These are phyloP conservation scores for Galerina marginata DNA, from an alignment of 768 basidiomycete species.

Conservation along the genomic window DNA sequence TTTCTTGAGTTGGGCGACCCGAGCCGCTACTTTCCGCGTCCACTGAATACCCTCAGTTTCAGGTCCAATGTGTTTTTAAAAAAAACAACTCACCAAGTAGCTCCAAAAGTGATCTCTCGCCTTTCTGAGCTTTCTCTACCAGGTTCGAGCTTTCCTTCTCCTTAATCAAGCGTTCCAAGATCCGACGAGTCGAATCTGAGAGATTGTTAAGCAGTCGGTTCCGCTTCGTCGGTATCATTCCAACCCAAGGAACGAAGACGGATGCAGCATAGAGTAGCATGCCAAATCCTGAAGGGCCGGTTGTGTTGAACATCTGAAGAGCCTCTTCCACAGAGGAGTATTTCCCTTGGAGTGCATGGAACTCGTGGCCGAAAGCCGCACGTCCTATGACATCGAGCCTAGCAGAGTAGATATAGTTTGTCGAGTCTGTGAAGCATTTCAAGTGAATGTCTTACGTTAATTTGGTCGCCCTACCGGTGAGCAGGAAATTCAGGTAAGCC, in stretches of 20 bases:
- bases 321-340: conserved; percentile 34
- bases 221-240: conserved; percentile 32
- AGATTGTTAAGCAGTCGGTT: conserved; percentile 28
- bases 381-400: conserved; percentile 56
- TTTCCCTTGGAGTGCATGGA: conserved; percentile 48
- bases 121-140: background rate
- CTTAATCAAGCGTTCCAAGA: conserved; percentile 34
- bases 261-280: conserved; percentile 23
- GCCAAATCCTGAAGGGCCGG: conserved; percentile 19
- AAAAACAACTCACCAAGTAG: conserved; percentile 1
- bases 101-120: conserved; percentile 5
- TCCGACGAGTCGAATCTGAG: conserved; percentile 25
- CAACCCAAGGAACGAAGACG: conserved; percentile 32
- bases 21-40: background rate
- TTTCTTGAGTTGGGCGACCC: background rate
- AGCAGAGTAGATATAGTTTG: background rate
- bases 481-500: background rate
- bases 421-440: background rate
- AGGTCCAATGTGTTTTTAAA: background rate
- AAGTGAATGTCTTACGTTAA: background rate
- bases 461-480: conserved; percentile 10
- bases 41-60: background rate
- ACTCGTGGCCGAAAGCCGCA: conserved; percentile 56
- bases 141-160: conserved; percentile 14
- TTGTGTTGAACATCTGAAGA: conserved; percentile 34